Conservation (phyloP, 2,329 filamentous ascomycete species). For the Paracorniculantispora psalliotae region DNA sequence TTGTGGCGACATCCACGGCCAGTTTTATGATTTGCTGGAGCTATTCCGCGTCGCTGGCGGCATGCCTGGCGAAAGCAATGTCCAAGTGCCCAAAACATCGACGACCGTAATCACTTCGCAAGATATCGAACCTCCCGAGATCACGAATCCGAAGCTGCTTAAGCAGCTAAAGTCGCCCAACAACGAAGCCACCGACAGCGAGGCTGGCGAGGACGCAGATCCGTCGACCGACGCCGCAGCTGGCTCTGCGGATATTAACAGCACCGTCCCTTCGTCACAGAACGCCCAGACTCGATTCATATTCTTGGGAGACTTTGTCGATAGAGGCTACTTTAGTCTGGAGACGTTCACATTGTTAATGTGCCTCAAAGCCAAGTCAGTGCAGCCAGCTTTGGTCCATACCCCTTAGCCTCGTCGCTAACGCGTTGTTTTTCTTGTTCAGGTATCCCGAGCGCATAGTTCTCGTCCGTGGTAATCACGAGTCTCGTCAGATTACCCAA, state of each 20-base stretch:
- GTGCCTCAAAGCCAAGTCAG: slow-evolving; percentile 75
- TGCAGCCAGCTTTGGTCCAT: slow-evolving; percentile 16
- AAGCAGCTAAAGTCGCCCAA: slow-evolving; percentile 68
- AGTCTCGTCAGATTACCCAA: slow-evolving; percentile 94
- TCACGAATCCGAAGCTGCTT: slow-evolving; percentile 80
- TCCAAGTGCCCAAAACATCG: slow-evolving; percentile 62
- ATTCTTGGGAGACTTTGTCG: slow-evolving; percentile 84
- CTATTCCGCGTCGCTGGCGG: slow-evolving; percentile 94
- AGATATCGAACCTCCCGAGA: slow-evolving; percentile 86
- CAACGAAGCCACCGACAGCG: slow-evolving; percentile 45
- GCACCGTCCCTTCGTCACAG: slow-evolving; percentile 34
- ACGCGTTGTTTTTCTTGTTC: neutral
- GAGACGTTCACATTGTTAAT: slow-evolving; percentile 97
- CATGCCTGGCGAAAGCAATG: slow-evolving; percentile 80
- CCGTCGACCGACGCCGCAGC: slow-evolving; percentile 21
- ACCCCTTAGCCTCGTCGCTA: neutral
- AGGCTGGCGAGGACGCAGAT: slow-evolving; percentile 37
- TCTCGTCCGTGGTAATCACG: slow-evolving; percentile 95
- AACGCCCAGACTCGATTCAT: slow-evolving; percentile 54
- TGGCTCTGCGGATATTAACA: slow-evolving; percentile 23
- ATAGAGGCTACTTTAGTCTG: slow-evolving; percentile 94
- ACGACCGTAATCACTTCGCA: slow-evolving; percentile 79
- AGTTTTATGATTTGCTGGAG: slow-evolving; percentile 97
- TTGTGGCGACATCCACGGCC: slow-evolving; percentile 96
- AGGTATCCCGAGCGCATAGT: slow-evolving; percentile 95